phyloP scores from a whole-genome alignment of 2,329 filamentous ascomycete genomes.

The Colletotrichum musae region DNA sequence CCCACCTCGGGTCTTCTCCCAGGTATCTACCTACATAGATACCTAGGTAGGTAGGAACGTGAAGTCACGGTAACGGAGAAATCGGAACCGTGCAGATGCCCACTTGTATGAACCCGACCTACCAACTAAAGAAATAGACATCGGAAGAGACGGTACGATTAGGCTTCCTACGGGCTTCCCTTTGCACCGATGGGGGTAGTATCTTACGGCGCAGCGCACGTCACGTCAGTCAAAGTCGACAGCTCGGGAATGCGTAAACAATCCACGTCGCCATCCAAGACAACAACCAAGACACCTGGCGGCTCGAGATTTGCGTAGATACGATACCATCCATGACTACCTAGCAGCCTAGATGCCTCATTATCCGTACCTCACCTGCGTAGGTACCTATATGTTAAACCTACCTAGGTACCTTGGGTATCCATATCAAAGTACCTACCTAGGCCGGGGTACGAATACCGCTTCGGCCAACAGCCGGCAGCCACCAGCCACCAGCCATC shows the following conservation, averaged over 20 bases:
- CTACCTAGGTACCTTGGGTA: no score
- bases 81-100: no score
- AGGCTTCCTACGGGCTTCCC: constrained; percentile 6
- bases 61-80: no score
- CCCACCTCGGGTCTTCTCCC: no score
- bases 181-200: neutral
- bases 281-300: constrained; percentile 19
- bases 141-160: neutral
- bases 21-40: no score
- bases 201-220: neutral
- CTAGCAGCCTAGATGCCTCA: neutral
- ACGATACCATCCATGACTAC: neutral
- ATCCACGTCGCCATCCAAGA: constrained; percentile 16
- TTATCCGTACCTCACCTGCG: neutral
- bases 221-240: neutral
- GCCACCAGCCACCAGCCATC: no score
- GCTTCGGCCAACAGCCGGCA: neutral
- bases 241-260: neutral
- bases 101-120: no score
- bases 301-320: neutral
- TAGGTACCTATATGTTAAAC: neutral
- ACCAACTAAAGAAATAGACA: no score
- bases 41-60: no score
- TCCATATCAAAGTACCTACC: no score
- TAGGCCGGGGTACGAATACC: neutral